Evolutionary conservation across 2,329 filamentous ascomycete species (phyloP).

Genomic region (Talaromyces verruculosus): DNA sequence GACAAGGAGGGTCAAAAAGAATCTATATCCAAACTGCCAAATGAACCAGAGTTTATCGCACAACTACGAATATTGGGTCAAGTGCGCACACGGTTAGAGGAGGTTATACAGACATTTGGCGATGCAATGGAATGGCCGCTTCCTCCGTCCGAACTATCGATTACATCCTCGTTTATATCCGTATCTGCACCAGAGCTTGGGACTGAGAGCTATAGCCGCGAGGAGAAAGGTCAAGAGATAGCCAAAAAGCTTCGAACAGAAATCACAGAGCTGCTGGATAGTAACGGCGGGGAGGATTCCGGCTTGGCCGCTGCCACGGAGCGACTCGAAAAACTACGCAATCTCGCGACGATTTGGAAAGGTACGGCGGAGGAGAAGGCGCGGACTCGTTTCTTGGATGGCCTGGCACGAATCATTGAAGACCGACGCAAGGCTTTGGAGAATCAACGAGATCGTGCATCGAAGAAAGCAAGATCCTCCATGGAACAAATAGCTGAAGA

Average conservation of each 20-base stretch:
- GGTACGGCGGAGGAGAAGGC: slow-evolving; percentile 95
- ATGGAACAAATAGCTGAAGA: slow-evolving; percentile 27
- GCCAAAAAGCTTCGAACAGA: slow-evolving; percentile 65
- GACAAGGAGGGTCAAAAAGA: slow-evolving; percentile 16
- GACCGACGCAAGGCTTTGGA: slow-evolving; percentile 59
- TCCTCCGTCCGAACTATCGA: slow-evolving; percentile 80
- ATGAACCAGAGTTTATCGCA: slow-evolving; percentile 67
- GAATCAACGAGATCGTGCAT: slow-evolving; percentile 32
- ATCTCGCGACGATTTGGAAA: slow-evolving; percentile 80
- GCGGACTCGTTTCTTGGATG: slow-evolving; percentile 75
- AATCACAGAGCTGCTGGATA: slow-evolving; percentile 65
- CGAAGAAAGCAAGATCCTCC: slow-evolving; percentile 28
- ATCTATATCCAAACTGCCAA: slow-evolving; percentile 1
- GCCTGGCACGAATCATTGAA: slow-evolving; percentile 76
- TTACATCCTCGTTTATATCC: slow-evolving; percentile 82
- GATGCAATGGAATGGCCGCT: slow-evolving; percentile 95
- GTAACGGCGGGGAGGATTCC: slow-evolving; percentile 58
- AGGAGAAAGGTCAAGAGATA: slow-evolving; percentile 85
- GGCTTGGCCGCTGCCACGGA: slow-evolving; percentile 68
- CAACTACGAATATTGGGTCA: slow-evolving; percentile 79
- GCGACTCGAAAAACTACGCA: slow-evolving; percentile 74
- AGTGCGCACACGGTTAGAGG: slow-evolving; percentile 80
- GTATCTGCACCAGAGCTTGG: slow-evolving; percentile 81
- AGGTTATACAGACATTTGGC: slow-evolving; percentile 87
- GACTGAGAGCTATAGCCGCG: slow-evolving; percentile 65